Percentiles rank a stretch among this genome's conserved stretches.
These are phyloP conservation scores for Pythium folliculosum DNA, from an alignment of 352 stramenopile species.

Conservation along the genomic window DNA sequence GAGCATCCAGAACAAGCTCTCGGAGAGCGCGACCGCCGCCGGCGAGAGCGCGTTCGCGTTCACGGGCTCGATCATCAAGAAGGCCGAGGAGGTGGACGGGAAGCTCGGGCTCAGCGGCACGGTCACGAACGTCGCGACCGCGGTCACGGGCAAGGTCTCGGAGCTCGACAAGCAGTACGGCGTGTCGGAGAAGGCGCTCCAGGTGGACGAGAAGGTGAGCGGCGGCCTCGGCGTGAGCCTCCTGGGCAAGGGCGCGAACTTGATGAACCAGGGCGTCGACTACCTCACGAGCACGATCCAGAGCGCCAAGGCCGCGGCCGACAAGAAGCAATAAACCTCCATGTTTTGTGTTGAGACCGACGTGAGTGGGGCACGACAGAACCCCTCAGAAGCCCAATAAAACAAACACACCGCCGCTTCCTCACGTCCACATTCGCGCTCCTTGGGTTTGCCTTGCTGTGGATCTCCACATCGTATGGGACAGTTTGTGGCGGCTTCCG, in stretches of 20 bases:
- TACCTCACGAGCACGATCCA: conserved; percentile 68
- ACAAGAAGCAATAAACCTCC: conserved; percentile 23
- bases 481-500: conserved; percentile 4
- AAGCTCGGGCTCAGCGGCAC: conserved; percentile 55
- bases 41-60: conserved; percentile 49
- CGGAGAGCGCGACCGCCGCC: conserved; percentile 29
- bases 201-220: conserved; percentile 75
- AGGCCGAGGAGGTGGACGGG: conserved; percentile 61
- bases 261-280: conserved; percentile 52
- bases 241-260: conserved; percentile 45
- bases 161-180: conserved; percentile 59
- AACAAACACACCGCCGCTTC: background rate
- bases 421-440: background rate
- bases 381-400: background rate
- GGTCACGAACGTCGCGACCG: conserved; percentile 47
- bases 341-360: background rate
- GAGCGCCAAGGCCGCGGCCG: conserved; percentile 61
- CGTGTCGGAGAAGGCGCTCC: conserved; percentile 63
- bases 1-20: conserved; percentile 42
- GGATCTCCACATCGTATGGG: background rate
- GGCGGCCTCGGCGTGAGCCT: conserved; percentile 67
- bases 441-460: background rate
- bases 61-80: conserved; percentile 53
- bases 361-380: background rate
- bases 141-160: conserved; percentile 55